Evolutionary conservation across 768 basidiomycete genomes (phyloP), one percentile per base, ranked within the genome.

Genomic region (Naganishia friedmannii): DNA sequence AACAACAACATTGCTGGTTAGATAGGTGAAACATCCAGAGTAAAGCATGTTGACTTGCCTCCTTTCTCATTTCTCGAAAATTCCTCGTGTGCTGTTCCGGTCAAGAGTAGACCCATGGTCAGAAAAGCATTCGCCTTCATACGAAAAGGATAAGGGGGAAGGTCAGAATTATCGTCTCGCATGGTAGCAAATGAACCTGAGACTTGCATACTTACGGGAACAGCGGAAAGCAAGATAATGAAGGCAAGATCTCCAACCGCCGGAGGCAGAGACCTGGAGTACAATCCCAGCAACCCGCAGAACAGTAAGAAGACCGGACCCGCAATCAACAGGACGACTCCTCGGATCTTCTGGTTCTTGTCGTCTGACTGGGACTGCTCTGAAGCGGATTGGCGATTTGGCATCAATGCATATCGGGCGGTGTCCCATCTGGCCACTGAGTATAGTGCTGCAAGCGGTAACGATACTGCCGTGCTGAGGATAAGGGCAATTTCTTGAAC

Each of bases 1-100:
- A 23, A 51, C 3, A 13, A 51, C 15, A 17, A 8, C 42, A 51
- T 3, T 7, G n/a, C n/a, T 51, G 13, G 23, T 3, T 51, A n/a
- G 3, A 26, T n/a, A 2, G n/a, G 42, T 42, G 7, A 8, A 42
- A 42, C 23, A 3, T 21, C 4, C n/a, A 51, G 13, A n/a, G 12
- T 51, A 17, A 5, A 17, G 15, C 54, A 26, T 34, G 26, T 56
- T 13, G n/a, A 31, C 34, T 32, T 37, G n/a, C 57, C 57, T 58
- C 34, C 34, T 23, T 21, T 19, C 13, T 58, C 34, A 12, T 58
- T 37, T 31, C 57, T 58, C 2, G 57, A n/a, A 39, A 34, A 58
- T 8, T 32, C 57, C 34, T 58, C 57, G 13, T 58, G 57, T 17
- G 57, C 37, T 21, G 57, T 58, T 21, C 57, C 57, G n/a, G 57